Evolutionary conservation across 108 stramenopile genomes (phyloP).

Genomic region (Skeletonema marinoi): DNA sequence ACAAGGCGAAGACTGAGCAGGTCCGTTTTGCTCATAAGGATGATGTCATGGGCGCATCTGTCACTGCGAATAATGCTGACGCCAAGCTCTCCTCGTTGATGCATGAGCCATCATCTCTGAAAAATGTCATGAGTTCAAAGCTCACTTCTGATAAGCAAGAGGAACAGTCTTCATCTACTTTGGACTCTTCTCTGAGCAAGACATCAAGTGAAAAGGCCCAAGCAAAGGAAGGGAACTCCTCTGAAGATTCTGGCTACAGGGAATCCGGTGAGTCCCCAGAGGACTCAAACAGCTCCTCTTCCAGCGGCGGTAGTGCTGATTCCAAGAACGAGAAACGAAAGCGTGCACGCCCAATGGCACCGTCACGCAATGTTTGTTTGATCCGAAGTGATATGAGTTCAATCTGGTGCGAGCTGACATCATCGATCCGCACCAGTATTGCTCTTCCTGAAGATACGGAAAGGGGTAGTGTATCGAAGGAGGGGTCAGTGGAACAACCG

Average conservation of each 20-base stretch:
- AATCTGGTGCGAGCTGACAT: constrained; percentile 88
- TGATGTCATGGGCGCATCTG: constrained; percentile 83
- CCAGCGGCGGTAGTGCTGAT: not conserved
- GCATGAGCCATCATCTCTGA: constrained; percentile 36
- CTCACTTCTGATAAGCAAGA: constrained; percentile 9
- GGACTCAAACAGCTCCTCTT: constrained; percentile 21
- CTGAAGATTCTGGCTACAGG: constrained; percentile 83
- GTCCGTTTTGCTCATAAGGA: constrained; percentile 60
- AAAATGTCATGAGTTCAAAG: constrained; percentile 4
- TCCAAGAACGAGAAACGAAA: constrained; percentile 50
- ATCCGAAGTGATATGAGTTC: constrained; percentile 80
- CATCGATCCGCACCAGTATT: constrained; percentile 65
- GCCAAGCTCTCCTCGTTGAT: constrained; percentile 77
- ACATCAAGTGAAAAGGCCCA: constrained; percentile 31
- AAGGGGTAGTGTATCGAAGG: constrained; percentile 13
- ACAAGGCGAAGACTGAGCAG: constrained; percentile 36
- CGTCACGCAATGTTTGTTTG: constrained; percentile 74
- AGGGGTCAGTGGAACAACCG: constrained; percentile 12
- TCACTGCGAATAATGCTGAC: constrained; percentile 86
- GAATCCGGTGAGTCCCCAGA: constrained; percentile 68
- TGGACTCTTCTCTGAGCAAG: constrained; percentile 55
- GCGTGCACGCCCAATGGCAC: constrained; percentile 64
- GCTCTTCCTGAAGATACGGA: constrained; percentile 53
- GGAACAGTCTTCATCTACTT: constrained; percentile 56
- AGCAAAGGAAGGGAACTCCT: constrained; percentile 39